phyloP scores from a whole-genome alignment of 116 monocot species.

The Phalaenopsis hybrid region DNA sequence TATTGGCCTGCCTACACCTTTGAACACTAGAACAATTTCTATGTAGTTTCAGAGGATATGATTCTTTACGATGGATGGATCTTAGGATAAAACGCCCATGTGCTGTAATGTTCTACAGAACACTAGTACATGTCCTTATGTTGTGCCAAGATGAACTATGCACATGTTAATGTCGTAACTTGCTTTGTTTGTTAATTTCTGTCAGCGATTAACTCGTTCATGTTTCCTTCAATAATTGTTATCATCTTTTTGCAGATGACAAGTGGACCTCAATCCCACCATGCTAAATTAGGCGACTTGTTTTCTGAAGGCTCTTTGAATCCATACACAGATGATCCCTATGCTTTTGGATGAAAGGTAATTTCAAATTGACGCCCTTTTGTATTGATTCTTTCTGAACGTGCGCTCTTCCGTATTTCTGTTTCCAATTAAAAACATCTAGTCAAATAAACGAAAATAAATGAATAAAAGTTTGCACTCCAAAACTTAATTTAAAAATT shows the following conservation, averaged over 20 bases:
- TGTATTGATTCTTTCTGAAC: background rate
- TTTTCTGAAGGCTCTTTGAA: slow-evolving; percentile 95
- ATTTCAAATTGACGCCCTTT: background rate
- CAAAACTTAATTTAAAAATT: too few relatives aligned
- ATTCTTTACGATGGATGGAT: background rate
- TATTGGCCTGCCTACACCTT: too few relatives aligned
- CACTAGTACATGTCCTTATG: background rate
- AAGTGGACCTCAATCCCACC: slow-evolving; percentile 25
- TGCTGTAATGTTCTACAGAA: background rate
- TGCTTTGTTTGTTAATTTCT: background rate
- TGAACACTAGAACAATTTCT: too few relatives aligned
- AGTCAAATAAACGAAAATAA: background rate
- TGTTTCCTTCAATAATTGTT: background rate
- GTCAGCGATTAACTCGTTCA: background rate
- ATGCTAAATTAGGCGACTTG: slow-evolving; percentile 72
- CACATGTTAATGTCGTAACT: background rate
- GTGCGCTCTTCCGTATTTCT: background rate
- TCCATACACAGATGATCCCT: slow-evolving; percentile 92
- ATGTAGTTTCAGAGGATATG: too few relatives aligned
- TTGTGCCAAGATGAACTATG: background rate
- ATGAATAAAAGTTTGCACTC: background rate
- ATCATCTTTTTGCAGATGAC: slow-evolving; percentile 15
- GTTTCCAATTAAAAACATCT: background rate
- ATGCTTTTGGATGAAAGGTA: slow-evolving; percentile 89
- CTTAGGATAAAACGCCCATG: background rate